These are phyloP conservation scores for Bonia amplexicaulis DNA, from an alignment of 176 grass and related monocot species.

Conservation along the genomic window DNA sequence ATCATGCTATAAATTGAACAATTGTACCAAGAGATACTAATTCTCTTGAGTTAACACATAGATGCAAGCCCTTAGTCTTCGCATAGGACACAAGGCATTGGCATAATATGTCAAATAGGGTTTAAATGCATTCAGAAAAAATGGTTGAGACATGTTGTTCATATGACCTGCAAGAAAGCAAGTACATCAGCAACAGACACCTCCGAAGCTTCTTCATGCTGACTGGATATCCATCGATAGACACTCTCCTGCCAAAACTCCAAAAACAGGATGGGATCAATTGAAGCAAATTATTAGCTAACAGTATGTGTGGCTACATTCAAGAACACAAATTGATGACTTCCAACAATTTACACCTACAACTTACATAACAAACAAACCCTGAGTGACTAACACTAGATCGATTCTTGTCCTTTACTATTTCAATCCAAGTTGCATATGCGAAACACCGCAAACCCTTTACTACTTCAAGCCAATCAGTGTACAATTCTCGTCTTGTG, in stretches of 20 bases:
- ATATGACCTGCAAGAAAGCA: constrained; percentile 47
- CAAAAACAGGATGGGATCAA: neutral
- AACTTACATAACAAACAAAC: neutral
- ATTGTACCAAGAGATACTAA: neutral
- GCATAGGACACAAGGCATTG: neutral
- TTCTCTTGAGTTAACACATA: neutral
- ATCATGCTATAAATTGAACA: neutral
- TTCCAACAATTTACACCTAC: neutral
- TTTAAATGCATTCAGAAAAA: constrained; percentile 8
- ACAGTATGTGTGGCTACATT: neutral
- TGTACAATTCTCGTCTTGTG: neutral
- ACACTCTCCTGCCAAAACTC: constrained; percentile 46
- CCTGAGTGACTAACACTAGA: neutral
- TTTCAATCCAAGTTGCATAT: neutral
- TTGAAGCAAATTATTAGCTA: neutral
- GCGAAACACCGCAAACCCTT: neutral
- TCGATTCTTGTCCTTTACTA: neutral
- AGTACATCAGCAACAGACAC: constrained; percentile 36
- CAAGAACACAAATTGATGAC: neutral
- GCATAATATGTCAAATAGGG: neutral
- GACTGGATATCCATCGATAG: constrained; percentile 43
- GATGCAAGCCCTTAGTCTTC: neutral
- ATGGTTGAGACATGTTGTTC: neutral
- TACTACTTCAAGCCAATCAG: neutral
- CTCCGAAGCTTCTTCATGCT: constrained; percentile 35